A percentile compares a stretch with the other conserved stretches of the same genome.
Evolutionary conservation across 176 grass and related monocot genomes (phyloP).

Genomic region (Oryza glumipatula): DNA sequence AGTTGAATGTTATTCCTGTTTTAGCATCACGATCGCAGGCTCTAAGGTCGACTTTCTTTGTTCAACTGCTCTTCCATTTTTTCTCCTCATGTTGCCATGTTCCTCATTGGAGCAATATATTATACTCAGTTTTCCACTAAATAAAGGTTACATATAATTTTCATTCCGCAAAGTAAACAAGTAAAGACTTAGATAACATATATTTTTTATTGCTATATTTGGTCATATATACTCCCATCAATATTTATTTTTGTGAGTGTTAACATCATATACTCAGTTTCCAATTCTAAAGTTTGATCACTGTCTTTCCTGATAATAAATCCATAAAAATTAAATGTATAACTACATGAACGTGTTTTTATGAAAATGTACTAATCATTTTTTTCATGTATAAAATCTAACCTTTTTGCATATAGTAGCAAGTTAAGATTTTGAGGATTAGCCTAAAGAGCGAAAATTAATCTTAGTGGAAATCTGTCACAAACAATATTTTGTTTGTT

Average conservation of each 20-base stretch:
- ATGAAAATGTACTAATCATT: too few relatives aligned
- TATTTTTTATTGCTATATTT: neutral
- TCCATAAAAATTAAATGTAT: too few relatives aligned
- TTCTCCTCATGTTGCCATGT: neutral
- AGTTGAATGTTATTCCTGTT: conserved; percentile 78
- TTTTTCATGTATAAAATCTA: too few relatives aligned
- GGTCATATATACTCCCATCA: neutral
- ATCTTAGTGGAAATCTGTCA: too few relatives aligned
- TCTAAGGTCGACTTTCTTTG: conserved; percentile 59
- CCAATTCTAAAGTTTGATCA: too few relatives aligned
- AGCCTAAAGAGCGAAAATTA: too few relatives aligned
- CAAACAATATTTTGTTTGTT: too few relatives aligned
- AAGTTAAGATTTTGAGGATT: too few relatives aligned
- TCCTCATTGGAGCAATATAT: conserved; percentile 27
- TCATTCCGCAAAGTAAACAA: neutral
- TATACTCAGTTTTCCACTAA: neutral
- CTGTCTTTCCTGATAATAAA: too few relatives aligned
- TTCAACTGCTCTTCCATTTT: conserved; percentile 12
- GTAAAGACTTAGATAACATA: neutral
- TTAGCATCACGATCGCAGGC: conserved; percentile 84
- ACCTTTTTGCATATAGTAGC: too few relatives aligned
- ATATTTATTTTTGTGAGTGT: neutral
- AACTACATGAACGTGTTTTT: neutral
- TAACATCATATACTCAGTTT: neutral
- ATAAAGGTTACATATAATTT: neutral